phyloP scores from a whole-genome alignment of 306 rosid genomes.

The Aeschynomene evenia region DNA sequence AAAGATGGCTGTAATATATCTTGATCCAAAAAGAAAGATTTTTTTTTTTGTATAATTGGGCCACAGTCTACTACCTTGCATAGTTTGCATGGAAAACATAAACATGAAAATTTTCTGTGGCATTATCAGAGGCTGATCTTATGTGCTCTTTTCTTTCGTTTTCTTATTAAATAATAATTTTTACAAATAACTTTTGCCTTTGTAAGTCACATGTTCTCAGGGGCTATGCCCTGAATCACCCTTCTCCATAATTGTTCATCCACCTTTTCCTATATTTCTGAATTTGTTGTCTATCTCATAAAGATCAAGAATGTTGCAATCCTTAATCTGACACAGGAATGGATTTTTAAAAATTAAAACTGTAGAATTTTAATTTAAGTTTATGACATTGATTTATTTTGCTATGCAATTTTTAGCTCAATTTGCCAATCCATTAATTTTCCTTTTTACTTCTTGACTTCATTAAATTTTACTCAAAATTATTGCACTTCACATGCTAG shows the following conservation, averaged over 20 bases:
- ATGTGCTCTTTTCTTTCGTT: neutral
- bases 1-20: neutral
- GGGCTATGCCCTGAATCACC: too few species aligned
- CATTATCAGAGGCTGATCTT: constrained; percentile 8
- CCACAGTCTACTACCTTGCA: neutral
- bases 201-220: neutral
- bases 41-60: constrained; percentile 22
- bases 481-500: constrained; percentile 13
- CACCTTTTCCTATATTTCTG: neutral
- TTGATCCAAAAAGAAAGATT: neutral
- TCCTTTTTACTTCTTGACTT: constrained; percentile 18
- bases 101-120: constrained; percentile 5
- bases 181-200: neutral
- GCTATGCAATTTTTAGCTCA: neutral
- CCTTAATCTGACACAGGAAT: constrained; percentile 2
- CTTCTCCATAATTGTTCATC: neutral
- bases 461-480: neutral
- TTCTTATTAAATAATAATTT: constrained; percentile 18
- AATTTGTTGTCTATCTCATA: constrained; percentile 4
- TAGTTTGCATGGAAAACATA: neutral
- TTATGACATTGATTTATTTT: constrained; percentile 4
- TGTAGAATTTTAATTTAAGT: neutral
- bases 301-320: neutral
- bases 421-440: constrained; percentile 6
- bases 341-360: constrained; percentile 10